Evolutionary conservation across 805 yeast species (phyloP).

Genomic region (Pichia eremophila): DNA sequence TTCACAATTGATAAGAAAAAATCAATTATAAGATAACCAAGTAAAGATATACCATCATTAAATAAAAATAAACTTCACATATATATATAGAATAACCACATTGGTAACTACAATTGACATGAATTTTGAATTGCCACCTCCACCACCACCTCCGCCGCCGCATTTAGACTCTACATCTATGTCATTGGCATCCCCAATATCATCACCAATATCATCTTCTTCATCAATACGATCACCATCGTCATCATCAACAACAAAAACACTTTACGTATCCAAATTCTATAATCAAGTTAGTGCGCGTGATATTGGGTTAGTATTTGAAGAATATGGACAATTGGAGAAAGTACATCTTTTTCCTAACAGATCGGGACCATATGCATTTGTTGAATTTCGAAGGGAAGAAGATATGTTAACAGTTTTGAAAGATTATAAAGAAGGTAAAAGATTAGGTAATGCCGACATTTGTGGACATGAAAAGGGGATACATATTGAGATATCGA

Average conservation of each 20-base stretch:
- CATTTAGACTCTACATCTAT: no score
- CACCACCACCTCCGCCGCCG: no score
- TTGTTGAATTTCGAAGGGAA: constrained; percentile 45
- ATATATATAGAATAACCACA: no score
- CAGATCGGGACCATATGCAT: constrained; percentile 53
- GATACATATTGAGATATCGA: constrained; percentile 31
- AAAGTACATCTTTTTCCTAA: constrained; percentile 57
- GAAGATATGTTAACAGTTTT: constrained; percentile 50
- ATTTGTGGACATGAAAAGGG: constrained; percentile 46
- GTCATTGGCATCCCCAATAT: no score
- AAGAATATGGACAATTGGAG: constrained; percentile 49
- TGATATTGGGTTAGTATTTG: constrained; percentile 51
- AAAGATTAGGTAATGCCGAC: background rate
- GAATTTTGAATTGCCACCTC: no score
- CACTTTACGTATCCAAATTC: constrained; percentile 32
- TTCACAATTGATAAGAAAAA: no score
- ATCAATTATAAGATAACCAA: no score
- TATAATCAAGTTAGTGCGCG: constrained; percentile 43
- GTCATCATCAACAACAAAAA: background rate
- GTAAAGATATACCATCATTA: no score
- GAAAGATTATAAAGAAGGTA: constrained; percentile 31
- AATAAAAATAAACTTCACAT: no score
- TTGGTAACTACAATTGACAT: no score
- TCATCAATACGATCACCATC: no score
- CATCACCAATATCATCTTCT: no score